Percentiles rank a stretch among this genome's conserved stretches.
Evolutionary conservation across 1,139 yeast genomes (phyloP).

Genomic region (Arxiozyma slooffiae): DNA sequence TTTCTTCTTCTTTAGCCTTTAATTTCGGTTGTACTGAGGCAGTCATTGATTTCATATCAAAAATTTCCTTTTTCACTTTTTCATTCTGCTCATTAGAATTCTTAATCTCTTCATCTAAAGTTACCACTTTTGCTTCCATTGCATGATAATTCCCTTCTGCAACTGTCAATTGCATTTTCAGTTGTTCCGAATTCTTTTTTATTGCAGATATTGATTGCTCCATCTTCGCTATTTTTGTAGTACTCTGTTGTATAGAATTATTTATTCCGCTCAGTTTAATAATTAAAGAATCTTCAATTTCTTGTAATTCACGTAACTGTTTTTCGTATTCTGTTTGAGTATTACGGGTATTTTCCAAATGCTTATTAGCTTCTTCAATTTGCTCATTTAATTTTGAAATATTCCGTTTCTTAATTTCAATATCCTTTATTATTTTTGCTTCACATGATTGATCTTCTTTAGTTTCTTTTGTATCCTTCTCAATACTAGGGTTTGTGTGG

Average conservation of each 20-base stretch:
- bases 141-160: constrained; percentile 77
- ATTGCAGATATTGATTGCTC: constrained; percentile 30
- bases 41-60: constrained; percentile 56
- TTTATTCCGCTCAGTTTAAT: constrained; percentile 10
- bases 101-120: constrained; percentile 48
- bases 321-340: constrained; percentile 1
- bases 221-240: constrained; percentile 59
- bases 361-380: neutral
- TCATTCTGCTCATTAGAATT: constrained; percentile 33
- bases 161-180: constrained; percentile 56
- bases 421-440: neutral
- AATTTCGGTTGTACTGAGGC: constrained; percentile 49
- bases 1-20: constrained; percentile 42
- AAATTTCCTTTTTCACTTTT: constrained; percentile 55
- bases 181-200: constrained; percentile 3
- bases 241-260: constrained; percentile 41
- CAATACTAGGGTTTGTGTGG: neutral
- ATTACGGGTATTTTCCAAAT: neutral
- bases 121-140: constrained; percentile 55
- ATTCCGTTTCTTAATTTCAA: constrained; percentile 2
- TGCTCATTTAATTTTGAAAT: constrained; percentile 1
- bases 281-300: constrained; percentile 4
- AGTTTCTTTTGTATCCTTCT: neutral
- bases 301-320: constrained; percentile 3
- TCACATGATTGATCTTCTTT: neutral